Conservation (phyloP, 768 basidiomycete genomes). For the Coprinopsis sp. region DNA sequence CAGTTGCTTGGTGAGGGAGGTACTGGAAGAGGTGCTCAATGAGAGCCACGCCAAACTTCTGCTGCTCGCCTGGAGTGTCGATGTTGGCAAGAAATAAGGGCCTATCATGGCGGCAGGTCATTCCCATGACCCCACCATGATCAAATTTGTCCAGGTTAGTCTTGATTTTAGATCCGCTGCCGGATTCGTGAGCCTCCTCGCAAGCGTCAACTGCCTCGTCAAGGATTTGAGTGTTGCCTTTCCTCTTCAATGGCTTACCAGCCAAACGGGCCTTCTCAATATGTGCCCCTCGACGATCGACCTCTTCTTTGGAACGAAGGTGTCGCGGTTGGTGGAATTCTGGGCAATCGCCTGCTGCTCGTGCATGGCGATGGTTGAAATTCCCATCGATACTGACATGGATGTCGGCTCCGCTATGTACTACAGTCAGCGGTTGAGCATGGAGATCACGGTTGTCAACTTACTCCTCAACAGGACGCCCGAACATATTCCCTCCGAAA, state of each 20-base stretch:
- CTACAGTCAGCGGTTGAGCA: background rate
- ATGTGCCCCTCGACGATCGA: slow-evolving; percentile 26
- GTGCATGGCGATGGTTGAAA: slow-evolving; percentile 33
- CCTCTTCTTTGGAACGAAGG: slow-evolving; percentile 29
- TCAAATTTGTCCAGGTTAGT: slow-evolving; percentile 7
- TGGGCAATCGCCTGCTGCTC: slow-evolving; percentile 26
- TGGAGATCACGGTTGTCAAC: slow-evolving; percentile 5
- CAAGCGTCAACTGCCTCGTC: slow-evolving; percentile 32
- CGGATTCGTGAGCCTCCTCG: slow-evolving; percentile 28
- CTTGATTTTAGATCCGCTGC: slow-evolving; percentile 15
- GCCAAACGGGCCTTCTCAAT: slow-evolving; percentile 22
- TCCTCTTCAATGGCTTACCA: slow-evolving; percentile 14
- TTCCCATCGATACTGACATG: slow-evolving; percentile 35
- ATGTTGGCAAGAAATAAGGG: slow-evolving; percentile 9
- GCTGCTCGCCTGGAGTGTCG: slow-evolving; percentile 30
- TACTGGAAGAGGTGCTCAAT: slow-evolving; percentile 24
- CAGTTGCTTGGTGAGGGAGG: slow-evolving; percentile 20
- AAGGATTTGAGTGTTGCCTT: slow-evolving; percentile 17
- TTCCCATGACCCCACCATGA: slow-evolving; percentile 9
- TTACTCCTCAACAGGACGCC: slow-evolving; percentile 18
- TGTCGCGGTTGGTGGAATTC: slow-evolving; percentile 26
- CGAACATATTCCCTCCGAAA: slow-evolving; percentile 24
- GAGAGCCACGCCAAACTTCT: slow-evolving; percentile 32
- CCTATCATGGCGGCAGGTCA: slow-evolving; percentile 3
- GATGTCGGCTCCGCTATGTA: slow-evolving; percentile 31